Percentiles rank a stretch among this genome's conserved stretches.
These are phyloP conservation scores for Cladophialophora yegresii DNA, from an alignment of 2,329 filamentous ascomycete species.

Conservation along the genomic window DNA sequence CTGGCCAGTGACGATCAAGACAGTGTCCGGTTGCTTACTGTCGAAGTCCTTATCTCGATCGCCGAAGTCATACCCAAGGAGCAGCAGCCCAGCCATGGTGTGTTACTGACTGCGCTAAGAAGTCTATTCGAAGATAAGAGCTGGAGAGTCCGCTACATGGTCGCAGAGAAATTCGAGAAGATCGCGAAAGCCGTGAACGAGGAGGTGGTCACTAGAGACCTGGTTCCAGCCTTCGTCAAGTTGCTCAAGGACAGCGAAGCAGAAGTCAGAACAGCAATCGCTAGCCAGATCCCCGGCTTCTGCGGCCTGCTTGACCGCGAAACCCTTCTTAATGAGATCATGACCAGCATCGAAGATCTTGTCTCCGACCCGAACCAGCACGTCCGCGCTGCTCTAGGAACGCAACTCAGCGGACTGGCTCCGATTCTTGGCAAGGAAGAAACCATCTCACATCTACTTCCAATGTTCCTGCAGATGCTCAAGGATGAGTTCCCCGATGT, in stretches of 20 bases:
- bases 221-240: conserved; percentile 96
- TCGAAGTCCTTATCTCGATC: conserved; percentile 94
- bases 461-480: conserved; percentile 99
- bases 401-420: conserved; percentile 93
- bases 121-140: conserved; percentile 98
- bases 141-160: conserved; percentile 99
- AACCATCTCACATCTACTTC: conserved; percentile 94
- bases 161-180: conserved; percentile 98
- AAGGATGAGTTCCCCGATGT: conserved; percentile 99
- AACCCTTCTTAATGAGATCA: conserved; percentile 89
- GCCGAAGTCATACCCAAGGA: conserved; percentile 97
- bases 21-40: conserved; percentile 91
- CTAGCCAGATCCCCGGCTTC: conserved; percentile 97
- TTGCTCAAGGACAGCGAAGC: conserved; percentile 97
- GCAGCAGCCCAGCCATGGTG: conserved; percentile 93
- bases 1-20: conserved; percentile 96
- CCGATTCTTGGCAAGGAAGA: conserved; percentile 98
- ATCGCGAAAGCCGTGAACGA: conserved; percentile 98
- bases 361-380: conserved; percentile 96
- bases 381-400: conserved; percentile 90
- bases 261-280: conserved; percentile 94
- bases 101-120: conserved; percentile 84
- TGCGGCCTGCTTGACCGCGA: conserved; percentile 84
- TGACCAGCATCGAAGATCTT: conserved; percentile 93
- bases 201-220: conserved; percentile 88